phyloP scores from a whole-genome alignment of 2,329 filamentous ascomycete genomes.

The Trichoderma asperellum region DNA sequence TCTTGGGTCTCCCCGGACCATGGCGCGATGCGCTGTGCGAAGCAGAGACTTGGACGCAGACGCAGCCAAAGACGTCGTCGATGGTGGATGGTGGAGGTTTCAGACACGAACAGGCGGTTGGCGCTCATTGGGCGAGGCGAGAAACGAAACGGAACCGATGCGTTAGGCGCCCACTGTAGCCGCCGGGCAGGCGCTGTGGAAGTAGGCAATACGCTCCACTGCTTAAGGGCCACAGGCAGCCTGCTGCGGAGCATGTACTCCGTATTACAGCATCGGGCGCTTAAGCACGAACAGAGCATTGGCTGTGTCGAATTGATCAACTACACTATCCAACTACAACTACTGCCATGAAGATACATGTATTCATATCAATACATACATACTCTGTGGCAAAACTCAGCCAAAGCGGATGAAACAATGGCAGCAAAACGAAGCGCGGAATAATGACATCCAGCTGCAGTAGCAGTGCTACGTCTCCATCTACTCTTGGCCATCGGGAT shows the following conservation, averaged over 20 bases:
- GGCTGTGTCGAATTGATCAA: not conserved
- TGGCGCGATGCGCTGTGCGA: not conserved
- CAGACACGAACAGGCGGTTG: constrained; percentile 30
- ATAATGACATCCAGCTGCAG: not conserved
- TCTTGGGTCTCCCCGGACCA: not conserved
- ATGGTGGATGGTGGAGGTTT: constrained; percentile 33
- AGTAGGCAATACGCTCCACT: too few species aligned
- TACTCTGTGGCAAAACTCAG: not conserved
- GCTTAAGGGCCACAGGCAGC: not conserved
- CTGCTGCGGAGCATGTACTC: not conserved
- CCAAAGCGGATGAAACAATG: not conserved
- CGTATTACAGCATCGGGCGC: not conserved
- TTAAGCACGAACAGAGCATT: not conserved
- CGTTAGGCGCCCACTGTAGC: not conserved
- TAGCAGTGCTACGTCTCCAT: not conserved
- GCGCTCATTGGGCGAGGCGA: constrained; percentile 33
- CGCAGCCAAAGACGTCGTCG: constrained; percentile 2
- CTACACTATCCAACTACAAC: too few species aligned
- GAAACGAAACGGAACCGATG: not conserved
- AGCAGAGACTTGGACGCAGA: not conserved
- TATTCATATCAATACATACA: too few species aligned
- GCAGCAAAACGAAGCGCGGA: not conserved
- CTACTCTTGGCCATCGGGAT: not conserved
- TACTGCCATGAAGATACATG: too few species aligned
- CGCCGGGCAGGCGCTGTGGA: constrained; percentile 7